These are phyloP conservation scores for Monilinia laxa DNA, from an alignment of 2,329 filamentous ascomycete species.

Conservation along the genomic window DNA sequence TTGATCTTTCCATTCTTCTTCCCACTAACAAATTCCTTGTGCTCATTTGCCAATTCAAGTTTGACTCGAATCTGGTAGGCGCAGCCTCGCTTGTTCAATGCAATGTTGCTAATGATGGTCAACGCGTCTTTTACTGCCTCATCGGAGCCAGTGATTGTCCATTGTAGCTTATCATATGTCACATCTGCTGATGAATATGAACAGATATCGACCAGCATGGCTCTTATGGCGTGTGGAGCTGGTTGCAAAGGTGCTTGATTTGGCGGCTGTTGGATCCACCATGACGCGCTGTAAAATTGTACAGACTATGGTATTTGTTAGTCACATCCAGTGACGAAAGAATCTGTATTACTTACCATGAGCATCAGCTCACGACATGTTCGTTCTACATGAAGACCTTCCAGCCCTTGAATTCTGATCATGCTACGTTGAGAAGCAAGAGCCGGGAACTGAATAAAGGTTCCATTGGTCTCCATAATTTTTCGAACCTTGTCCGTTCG, in stretches of 20 bases:
- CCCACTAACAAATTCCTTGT: conserved; percentile 98
- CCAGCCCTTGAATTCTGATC: conserved; percentile 87
- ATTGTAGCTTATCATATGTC: conserved; percentile 90
- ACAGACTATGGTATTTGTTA: conserved; percentile 62
- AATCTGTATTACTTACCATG: conserved; percentile 57
- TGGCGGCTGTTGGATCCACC: conserved; percentile 71
- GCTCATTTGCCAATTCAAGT: conserved; percentile 97
- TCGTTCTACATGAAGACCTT: conserved; percentile 90
- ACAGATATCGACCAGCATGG: conserved; percentile 94
- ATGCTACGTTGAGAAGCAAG: conserved; percentile 81
- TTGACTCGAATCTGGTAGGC: conserved; percentile 90
- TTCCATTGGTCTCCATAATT: conserved; percentile 95
- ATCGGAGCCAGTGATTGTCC: conserved; percentile 92
- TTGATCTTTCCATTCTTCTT: conserved; percentile 99
- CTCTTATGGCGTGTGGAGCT: conserved; percentile 57
- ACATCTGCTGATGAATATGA: conserved; percentile 95
- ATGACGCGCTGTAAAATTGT: conserved; percentile 96
- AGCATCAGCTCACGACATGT: conserved; percentile 96
- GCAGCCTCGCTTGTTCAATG: conserved; percentile 80
- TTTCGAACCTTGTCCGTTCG: conserved; percentile 95
- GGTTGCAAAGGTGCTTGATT: conserved; percentile 46
- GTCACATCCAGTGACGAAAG: conserved; percentile 22
- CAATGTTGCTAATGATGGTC: conserved; percentile 87
- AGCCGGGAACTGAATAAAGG: conserved; percentile 88
- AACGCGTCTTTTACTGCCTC: conserved; percentile 96